Evolutionary conservation across 306 rosid genomes (phyloP), one percentile per base, ranked within the genome.

Genomic region (Inga oerstediana): DNA sequence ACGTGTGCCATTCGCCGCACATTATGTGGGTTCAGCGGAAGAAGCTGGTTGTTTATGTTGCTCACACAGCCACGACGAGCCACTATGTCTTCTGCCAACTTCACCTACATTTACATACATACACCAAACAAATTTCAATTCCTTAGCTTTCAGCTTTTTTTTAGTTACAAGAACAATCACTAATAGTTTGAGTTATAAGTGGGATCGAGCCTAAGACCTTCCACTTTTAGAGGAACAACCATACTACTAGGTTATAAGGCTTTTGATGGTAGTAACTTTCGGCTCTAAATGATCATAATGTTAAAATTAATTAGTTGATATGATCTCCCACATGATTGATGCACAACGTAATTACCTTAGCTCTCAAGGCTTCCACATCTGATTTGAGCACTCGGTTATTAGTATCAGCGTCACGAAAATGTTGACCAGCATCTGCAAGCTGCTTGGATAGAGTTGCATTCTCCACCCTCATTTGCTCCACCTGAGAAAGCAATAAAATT

Each of bases 71-170:
- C 89, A 73, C 97, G 43, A 5, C 43, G 80, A 74, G 99, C 83
- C n/a, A 97, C 91, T 90, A 93, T 91, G 45, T 89, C 98, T 84
- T 97, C 99, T 8, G 99, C 99, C 82, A 97, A 90, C 80, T 94
- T 92, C 84, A 97, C 98, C 99, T 97, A 15, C 37, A 49, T 49
- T 49, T 14, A 82, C 85, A 37, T 19, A 17, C 0, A 59, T 0
- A 3, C 66, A 59, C 34, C 34, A 22, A 0, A 30, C 10, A 54
- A 12, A 41, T 81, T 32, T 44, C 35, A 22, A 39, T 39, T 39
- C 43, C 8, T 6, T 39, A 1, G 43, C 43, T 49, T 12, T 10
- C 16, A 3, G 19, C 54, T 3, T 39, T 39, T 39, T 39, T 39
- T 39, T 39, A 39, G 43, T 39, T 39, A 39, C 0, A 5, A 5